Evolutionary conservation across 257 asterid species (phyloP).

Genomic region (Coffea eugenioides): DNA sequence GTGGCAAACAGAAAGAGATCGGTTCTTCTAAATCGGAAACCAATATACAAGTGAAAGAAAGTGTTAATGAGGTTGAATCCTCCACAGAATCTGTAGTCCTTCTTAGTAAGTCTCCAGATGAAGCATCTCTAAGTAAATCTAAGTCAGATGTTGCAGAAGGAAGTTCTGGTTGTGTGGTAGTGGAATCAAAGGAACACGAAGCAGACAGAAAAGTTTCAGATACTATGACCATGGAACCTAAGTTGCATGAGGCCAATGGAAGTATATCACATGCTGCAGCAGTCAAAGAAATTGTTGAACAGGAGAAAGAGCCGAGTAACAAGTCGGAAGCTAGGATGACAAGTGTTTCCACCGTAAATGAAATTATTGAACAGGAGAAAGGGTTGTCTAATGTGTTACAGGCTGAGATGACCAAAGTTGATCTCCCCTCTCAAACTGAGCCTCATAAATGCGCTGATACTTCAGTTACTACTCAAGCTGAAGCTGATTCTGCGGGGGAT

Average conservation of each 20-base stretch:
- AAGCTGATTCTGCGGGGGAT: slow-evolving; percentile 23
- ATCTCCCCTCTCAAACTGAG: slow-evolving; percentile 27
- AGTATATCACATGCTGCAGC: slow-evolving; percentile 19
- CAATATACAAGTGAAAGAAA: slow-evolving; percentile 23
- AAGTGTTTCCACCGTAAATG: neutral
- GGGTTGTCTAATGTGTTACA: slow-evolving; percentile 23
- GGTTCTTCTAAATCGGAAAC: slow-evolving; percentile 18
- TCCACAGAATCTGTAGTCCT: neutral
- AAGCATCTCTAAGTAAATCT: slow-evolving; percentile 15
- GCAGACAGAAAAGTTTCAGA: slow-evolving; percentile 27
- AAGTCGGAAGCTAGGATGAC: neutral
- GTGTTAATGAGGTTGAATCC: slow-evolving; percentile 8
- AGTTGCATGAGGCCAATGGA: slow-evolving; percentile 25
- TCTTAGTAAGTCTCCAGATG: neutral
- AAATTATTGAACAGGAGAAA: slow-evolving; percentile 24
- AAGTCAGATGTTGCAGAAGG: slow-evolving; percentile 11
- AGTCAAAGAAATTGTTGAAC: slow-evolving; percentile 13
- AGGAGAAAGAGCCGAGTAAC: slow-evolving; percentile 21
- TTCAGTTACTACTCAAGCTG: slow-evolving; percentile 21
- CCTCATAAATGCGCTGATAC: slow-evolving; percentile 22
- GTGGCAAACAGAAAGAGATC: slow-evolving; percentile 17
- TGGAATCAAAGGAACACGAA: slow-evolving; percentile 15
- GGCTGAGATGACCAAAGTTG: slow-evolving; percentile 31
- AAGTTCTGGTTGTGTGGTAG: slow-evolving; percentile 4
- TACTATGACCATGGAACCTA: slow-evolving; percentile 16